A percentile compares a stretch with the other conserved stretches of the same genome.
Conservation (phyloP, 2,329 filamentous ascomycete genomes). For the Paraphaeosphaeria sporulosa region DNA sequence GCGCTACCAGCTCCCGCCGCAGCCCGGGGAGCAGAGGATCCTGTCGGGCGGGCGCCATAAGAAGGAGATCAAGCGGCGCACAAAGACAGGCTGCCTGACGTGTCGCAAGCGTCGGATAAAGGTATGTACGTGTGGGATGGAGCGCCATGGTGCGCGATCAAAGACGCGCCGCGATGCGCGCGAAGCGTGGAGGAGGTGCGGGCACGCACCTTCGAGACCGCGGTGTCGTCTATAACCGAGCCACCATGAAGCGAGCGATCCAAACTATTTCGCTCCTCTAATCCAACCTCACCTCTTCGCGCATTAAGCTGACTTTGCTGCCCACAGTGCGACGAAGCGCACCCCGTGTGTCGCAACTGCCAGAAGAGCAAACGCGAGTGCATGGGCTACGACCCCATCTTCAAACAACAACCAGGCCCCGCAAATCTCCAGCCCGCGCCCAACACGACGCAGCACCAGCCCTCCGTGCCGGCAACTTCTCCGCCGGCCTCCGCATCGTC, state of each 20-base stretch:
- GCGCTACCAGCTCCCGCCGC: conserved; percentile 65
- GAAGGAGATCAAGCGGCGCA: conserved; percentile 78
- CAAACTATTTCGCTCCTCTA: conserved; percentile 41
- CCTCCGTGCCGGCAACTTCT: conserved; percentile 40
- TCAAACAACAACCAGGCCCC: conserved; percentile 75
- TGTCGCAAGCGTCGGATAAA: conserved; percentile 72
- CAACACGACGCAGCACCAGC: conserved; percentile 52
- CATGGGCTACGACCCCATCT: conserved; percentile 85
- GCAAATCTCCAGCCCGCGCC: conserved; percentile 76
- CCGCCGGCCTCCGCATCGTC: conserved; percentile 39
- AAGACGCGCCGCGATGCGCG: conserved; percentile 38
- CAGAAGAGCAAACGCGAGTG: conserved; percentile 89
- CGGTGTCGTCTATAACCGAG: conserved; percentile 44
- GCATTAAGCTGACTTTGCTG: conserved; percentile 35
- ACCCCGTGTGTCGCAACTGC: conserved; percentile 90
- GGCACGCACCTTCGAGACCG: conserved; percentile 25
- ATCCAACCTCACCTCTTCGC: conserved; percentile 38
- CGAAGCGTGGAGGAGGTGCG: conserved; percentile 16
- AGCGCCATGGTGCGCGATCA: conserved; percentile 34
- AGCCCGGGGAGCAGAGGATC: conserved; percentile 57
- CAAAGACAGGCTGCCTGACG: conserved; percentile 73
- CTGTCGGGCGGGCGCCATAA: conserved; percentile 70
- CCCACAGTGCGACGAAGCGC: conserved; percentile 88
- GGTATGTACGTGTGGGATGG: conserved; percentile 56
- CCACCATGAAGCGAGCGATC: conserved; percentile 47